Base-by-base conservation (phyloP, 257 asterid genomes). In the Lithospermum erythrorhizon region DNA sequence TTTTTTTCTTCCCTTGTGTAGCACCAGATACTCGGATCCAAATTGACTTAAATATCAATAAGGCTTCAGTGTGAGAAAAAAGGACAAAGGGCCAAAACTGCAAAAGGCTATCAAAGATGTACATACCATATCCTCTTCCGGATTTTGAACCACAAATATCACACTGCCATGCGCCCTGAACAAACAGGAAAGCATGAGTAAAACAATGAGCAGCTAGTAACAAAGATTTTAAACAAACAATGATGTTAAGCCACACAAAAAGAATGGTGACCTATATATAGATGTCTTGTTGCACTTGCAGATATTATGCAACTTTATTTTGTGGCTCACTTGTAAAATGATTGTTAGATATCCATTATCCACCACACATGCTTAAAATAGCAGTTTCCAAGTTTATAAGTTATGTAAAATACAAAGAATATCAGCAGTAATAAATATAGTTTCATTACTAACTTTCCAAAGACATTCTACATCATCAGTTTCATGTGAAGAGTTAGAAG, bases 111-210 rank as follows among this genome's bases (percentile, higher is more conserved):
- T 9, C 16, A 32, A 5, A 5, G 22, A 18, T 35, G 35, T 68
- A 72, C 96, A 81, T 71, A 93, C 99, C 99, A 68, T 89, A 93
- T 70, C 99, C 99, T 81, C 91, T 85, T 75, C 99, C 97, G 65
- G 99, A 93, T 78, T 87, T 93, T 49, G 96, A 89, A 67, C 89
- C 87, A 73, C 99, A 93, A 57, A 93, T 83, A 72, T 89, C 97
- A 75, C 99, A 93, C 71, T 85, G 96, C 97, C 97, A 93, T 64
- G 97, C 85, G 61, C 89, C 97, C 97, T 89, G 82, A 69, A 49
- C 25, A 75, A 68, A 63, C 58, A 70, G 45, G 62, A 65, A 51
- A 74, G 65, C 29, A 63, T 21, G 35, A 22, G 7, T 41, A 41
- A 21, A 25, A 23, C 19, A 15, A 48, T 56, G 18, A 58, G 4